Evolutionary conservation across 257 asterid species (phyloP).

Genomic region (Fraxinus cuspidata): DNA sequence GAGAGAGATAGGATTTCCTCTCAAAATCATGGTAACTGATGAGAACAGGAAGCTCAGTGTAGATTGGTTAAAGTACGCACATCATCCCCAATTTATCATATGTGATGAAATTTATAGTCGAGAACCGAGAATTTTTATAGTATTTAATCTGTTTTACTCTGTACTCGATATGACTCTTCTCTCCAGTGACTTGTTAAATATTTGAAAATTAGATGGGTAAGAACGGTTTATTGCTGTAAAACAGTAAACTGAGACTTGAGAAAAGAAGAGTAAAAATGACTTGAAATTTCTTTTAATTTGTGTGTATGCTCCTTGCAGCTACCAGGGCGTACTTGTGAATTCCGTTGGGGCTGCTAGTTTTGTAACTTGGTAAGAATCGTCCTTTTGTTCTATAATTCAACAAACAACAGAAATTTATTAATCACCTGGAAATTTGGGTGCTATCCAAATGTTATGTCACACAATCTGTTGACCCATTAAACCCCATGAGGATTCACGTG

Average conservation of each 20-base stretch:
- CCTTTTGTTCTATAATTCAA: constrained; percentile 11
- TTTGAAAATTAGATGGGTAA: neutral
- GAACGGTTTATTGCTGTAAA: neutral
- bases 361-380: constrained; percentile 59
- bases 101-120: neutral
- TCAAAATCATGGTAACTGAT: constrained; percentile 42
- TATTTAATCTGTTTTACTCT: neutral
- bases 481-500: neutral
- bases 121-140: neutral
- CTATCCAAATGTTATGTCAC: neutral
- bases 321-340: constrained; percentile 78
- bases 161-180: neutral
- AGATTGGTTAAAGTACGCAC: constrained; percentile 92
- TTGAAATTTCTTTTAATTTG: constrained; percentile 14
- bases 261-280: neutral
- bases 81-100: constrained; percentile 15
- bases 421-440: neutral
- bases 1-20: constrained; percentile 56
- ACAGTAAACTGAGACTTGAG: neutral
- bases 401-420: constrained; percentile 4
- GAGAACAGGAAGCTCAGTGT: constrained; percentile 48
- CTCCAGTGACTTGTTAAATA: neutral
- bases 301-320: constrained; percentile 56
- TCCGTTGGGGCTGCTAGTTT: constrained; percentile 66
- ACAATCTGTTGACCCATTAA: neutral